These are phyloP conservation scores for Blastobotrys chiropterorum DNA, from an alignment of 805 yeast species.

Conservation along the genomic window DNA sequence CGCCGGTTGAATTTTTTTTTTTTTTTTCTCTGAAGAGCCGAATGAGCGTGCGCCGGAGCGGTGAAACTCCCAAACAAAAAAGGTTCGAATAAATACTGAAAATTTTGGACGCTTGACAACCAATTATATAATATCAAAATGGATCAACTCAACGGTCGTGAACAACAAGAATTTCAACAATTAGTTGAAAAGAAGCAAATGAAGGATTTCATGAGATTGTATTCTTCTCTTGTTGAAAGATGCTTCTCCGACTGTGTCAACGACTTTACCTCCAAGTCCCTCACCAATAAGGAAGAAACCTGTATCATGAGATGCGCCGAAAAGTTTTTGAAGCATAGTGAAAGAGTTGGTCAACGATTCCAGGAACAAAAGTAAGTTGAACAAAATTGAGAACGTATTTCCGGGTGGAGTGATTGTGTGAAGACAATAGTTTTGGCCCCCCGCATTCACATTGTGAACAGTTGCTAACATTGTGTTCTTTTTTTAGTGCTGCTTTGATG, in stretches of 20 bases:
- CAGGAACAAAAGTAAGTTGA: constrained; percentile 78
- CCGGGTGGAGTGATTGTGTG: no score
- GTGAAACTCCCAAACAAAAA: no score
- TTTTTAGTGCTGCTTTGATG: constrained; percentile 18
- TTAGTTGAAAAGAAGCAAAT: constrained; percentile 95
- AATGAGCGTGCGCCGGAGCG: no score
- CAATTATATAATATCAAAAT: constrained; percentile 34
- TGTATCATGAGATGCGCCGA: constrained; percentile 93
- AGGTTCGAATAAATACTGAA: neutral
- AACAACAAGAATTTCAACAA: constrained; percentile 94
- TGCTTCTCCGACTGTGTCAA: constrained; percentile 97
- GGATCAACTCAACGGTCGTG: constrained; percentile 93
- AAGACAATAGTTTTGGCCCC: no score
- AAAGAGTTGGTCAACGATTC: constrained; percentile 97
- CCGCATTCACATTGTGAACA: no score
- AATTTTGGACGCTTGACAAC: constrained; percentile 6
- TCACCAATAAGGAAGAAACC: constrained; percentile 75
- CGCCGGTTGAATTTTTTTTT: constrained; percentile 3
- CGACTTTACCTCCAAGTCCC: constrained; percentile 89
- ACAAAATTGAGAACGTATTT: no score
- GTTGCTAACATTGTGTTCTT: neutral
- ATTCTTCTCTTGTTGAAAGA: constrained; percentile 91
- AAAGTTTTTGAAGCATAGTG: constrained; percentile 95
- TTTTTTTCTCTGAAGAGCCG: no score
- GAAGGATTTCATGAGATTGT: constrained; percentile 97